These are phyloP conservation scores for Pneumocystis carinii DNA, from an alignment of 1,139 yeast species.

Conservation along the genomic window DNA sequence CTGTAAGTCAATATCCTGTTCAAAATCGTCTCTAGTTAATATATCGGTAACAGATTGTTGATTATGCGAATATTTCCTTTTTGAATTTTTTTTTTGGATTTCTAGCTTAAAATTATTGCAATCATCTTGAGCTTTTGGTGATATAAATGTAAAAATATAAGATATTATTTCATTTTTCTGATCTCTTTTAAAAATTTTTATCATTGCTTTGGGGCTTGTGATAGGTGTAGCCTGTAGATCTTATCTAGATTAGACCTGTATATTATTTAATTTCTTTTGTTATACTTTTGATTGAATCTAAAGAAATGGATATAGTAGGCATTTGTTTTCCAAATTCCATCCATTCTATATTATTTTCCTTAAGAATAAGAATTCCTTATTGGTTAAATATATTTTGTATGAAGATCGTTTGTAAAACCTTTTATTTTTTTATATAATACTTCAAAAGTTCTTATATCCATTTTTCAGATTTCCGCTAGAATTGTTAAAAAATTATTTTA, in stretches of 20 bases:
- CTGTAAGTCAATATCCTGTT: conserved; percentile 51
- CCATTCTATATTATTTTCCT: conserved; percentile 9
- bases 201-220: conserved; percentile 5
- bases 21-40: conserved; percentile 6
- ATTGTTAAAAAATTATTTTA: not conserved
- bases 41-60: not conserved
- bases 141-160: conserved; percentile 9
- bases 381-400: not conserved
- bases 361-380: conserved; percentile 2
- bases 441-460: not conserved
- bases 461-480: not conserved
- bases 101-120: conserved; percentile 4
- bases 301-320: conserved; percentile 6
- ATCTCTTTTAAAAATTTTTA: conserved; percentile 7
- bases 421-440: not conserved
- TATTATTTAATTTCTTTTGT: not conserved
- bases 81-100: not conserved
- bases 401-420: not conserved
- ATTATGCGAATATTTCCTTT: not conserved
- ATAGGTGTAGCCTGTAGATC: conserved; percentile 11
- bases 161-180: conserved; percentile 7
- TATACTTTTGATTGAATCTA: conserved; percentile 8
- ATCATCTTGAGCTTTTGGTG: conserved; percentile 3
- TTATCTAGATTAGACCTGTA: not conserved
- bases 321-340: conserved; percentile 7